phyloP scores from a whole-genome alignment of 2,329 filamentous ascomycete species.

The Trichoderma sp. region DNA sequence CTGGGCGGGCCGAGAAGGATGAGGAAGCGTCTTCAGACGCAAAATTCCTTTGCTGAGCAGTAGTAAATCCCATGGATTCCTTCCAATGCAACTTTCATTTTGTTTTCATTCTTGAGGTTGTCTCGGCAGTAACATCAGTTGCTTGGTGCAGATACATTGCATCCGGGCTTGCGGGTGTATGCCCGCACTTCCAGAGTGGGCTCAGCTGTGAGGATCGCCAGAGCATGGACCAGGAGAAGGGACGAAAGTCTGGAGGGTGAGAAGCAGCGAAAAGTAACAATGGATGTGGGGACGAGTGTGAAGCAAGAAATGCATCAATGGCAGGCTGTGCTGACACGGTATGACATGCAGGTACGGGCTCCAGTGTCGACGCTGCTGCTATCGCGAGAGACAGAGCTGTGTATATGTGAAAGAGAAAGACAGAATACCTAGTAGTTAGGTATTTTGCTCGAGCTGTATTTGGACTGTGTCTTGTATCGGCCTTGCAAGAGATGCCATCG shows the following conservation, averaged over 20 bases:
- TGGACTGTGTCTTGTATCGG: neutral
- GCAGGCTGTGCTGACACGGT: conserved; percentile 7
- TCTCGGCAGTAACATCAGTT: neutral
- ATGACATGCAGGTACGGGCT: neutral
- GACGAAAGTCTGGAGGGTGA: neutral
- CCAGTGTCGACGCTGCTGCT: neutral
- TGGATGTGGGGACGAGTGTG: neutral
- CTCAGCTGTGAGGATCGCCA: neutral
- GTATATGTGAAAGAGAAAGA: neutral
- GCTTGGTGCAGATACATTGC: neutral
- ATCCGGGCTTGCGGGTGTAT: neutral
- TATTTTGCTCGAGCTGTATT: neutral
- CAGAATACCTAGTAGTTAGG: no score
- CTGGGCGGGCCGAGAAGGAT: neutral
- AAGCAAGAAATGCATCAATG: conserved; percentile 1
- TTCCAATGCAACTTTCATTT: neutral
- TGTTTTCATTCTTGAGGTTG: neutral
- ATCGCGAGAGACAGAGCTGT: neutral
- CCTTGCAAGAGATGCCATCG: neutral
- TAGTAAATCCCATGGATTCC: neutral
- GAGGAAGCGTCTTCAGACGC: neutral
- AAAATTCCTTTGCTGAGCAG: neutral
- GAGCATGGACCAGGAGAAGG: neutral
- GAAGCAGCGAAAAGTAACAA: neutral
- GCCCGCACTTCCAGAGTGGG: neutral